Base-by-base conservation (phyloP, 768 basidiomycete species). In the Mycena sanguinolenta region DNA sequence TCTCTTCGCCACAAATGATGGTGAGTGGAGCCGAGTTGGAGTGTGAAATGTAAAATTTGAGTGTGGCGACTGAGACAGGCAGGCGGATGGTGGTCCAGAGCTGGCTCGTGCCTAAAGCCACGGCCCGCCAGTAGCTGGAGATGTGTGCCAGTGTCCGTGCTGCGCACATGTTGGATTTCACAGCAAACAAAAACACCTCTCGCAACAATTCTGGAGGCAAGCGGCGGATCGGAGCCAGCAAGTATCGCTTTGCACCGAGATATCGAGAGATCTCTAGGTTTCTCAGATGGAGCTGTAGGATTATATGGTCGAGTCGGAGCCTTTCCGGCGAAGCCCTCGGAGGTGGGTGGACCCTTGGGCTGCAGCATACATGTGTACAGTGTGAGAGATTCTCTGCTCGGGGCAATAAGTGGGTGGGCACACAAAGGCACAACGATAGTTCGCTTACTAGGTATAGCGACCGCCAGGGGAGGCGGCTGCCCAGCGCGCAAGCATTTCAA, bases 361-460 rank as follows among this genome's bases (percentile, higher is more conserved):
- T 50, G 34, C 67, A 73, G 27, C 71, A 69, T 7, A 58, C 63
- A 34, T 58, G 63, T 10, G 8, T 54, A 38, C 71, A 73, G 16
- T 7, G 16, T 14, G 99, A 97, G 75, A 99, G 99, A 39, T 39
- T 39, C 16, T 14, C 39, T 39, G 13, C 10, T 5, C 6, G 10
- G 6, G 32, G 32, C 4, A 10, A 34, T 34, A 4, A 34, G 32
- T n/a, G n/a, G n/a, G n/a, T n/a, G n/a, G n/a, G n/a, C n/a, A 34
- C 32, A 34, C 10, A 34, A 34, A 34, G 10, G 16, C 10, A 17
- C 39, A 17, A 39, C 39, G 8, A 14, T 5, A 39, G 39, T 14
- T 14, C n/a, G n/a, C n/a, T n/a, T n/a, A n/a, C n/a, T n/a, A n/a
- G n/a, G n/a, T n/a, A n/a, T 39, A 3, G 39, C 16, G 16, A 39